These are phyloP conservation scores for Amanita thiersii DNA, from an alignment of 768 basidiomycete genomes.

Conservation along the genomic window DNA sequence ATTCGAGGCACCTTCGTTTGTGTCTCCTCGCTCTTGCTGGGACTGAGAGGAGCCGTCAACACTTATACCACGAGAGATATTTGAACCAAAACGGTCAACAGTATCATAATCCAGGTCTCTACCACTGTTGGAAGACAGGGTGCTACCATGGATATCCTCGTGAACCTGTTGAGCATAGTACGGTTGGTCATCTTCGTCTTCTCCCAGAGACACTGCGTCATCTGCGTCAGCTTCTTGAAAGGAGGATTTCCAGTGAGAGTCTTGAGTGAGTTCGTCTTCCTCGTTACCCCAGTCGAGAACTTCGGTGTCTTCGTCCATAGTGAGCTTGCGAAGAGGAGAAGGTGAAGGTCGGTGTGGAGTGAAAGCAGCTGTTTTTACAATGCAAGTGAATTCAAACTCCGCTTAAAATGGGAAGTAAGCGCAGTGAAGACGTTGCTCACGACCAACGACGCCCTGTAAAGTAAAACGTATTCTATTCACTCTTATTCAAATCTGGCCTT, in stretches of 20 bases:
- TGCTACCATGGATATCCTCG: background rate
- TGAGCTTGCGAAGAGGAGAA: slow-evolving; percentile 13
- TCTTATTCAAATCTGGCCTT: slow-evolving; percentile 25
- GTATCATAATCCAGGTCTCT: background rate
- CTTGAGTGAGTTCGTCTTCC: slow-evolving; percentile 31
- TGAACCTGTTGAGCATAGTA: slow-evolving; percentile 25
- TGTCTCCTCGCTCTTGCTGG: background rate
- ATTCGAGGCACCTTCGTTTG: slow-evolving; percentile 13
- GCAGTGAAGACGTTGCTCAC: too few relatives aligned
- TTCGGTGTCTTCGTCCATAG: slow-evolving; percentile 63
- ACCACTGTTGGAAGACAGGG: background rate
- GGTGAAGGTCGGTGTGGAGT: slow-evolving; percentile 7
- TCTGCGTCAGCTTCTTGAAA: slow-evolving; percentile 20
- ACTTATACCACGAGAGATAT: background rate
- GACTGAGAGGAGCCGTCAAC: slow-evolving; percentile 1
- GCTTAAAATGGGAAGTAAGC: slow-evolving; percentile 8
- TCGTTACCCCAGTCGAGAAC: slow-evolving; percentile 61
- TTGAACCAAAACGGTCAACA: background rate
- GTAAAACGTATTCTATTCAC: slow-evolving; percentile 1
- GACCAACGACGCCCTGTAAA: background rate
- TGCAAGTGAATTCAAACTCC: slow-evolving; percentile 13
- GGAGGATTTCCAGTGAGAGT: slow-evolving; percentile 13
- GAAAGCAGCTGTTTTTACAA: slow-evolving; percentile 1
- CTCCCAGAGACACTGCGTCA: slow-evolving; percentile 62
- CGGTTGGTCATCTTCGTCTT: slow-evolving; percentile 60